phyloP scores from a whole-genome alignment of 1,284 basidiomycete genomes.

The Rhodotorula mucilaginosa region DNA sequence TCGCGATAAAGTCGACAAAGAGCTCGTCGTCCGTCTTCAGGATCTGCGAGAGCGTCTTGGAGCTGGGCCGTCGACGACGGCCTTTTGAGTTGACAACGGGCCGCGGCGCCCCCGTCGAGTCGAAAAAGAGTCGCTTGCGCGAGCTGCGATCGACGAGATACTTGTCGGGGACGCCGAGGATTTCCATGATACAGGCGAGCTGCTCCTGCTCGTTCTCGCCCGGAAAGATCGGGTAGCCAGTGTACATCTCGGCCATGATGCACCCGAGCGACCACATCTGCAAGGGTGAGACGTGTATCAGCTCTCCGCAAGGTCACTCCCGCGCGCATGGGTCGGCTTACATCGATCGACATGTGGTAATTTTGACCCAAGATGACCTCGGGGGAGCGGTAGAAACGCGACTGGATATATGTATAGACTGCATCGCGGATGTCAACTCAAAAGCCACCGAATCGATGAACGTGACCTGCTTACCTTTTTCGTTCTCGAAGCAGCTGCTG shows the following conservation, averaged over 20 bases:
- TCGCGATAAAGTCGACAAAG: constrained; percentile 81
- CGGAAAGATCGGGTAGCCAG: constrained; percentile 98
- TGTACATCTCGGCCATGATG: constrained; percentile 56
- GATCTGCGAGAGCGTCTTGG: constrained; percentile 83
- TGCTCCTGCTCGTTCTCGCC: constrained; percentile 99
- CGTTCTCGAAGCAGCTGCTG: constrained; percentile 96
- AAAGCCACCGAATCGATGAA: background rate
- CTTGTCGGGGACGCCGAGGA: constrained; percentile 91
- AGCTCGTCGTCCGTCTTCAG: constrained; percentile 84
- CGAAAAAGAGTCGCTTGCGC: constrained; percentile 92
- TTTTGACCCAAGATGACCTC: constrained; percentile 91
- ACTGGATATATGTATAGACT: constrained; percentile 98
- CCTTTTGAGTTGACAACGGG: constrained; percentile 97
- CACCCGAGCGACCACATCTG: constrained; percentile 9
- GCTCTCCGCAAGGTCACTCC: background rate
- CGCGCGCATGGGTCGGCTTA: background rate
- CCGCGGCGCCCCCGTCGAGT: constrained; percentile 85
- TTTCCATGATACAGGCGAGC: constrained; percentile 98
- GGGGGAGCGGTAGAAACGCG: constrained; percentile 94
- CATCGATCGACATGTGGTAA: constrained; percentile 68
- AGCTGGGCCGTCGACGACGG: constrained; percentile 80
- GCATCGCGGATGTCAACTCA: background rate
- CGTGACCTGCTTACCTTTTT: constrained; percentile 71
- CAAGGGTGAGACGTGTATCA: constrained; percentile 44
- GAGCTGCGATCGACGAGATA: constrained; percentile 92